Evolutionary conservation across 176 grass and related monocot genomes (phyloP), one percentile per base, ranked within the genome.

Genomic region (Oryza brachyantha): DNA sequence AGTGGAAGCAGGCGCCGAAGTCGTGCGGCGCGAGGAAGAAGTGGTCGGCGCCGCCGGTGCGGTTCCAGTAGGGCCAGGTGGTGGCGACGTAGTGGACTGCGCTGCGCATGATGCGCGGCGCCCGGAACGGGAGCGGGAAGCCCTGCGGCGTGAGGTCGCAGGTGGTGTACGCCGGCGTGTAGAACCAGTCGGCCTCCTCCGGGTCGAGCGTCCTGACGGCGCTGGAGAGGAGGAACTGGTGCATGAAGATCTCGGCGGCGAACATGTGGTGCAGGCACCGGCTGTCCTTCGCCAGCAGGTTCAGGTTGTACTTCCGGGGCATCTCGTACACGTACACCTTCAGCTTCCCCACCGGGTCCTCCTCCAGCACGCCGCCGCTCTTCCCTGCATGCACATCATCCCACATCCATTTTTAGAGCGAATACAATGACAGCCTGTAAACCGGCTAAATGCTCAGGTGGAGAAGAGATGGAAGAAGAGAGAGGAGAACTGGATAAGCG

Each of bases 211-310:
- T 92, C 58, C 90, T 83, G 55, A 92, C 83, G n/a, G 83, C 79
- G 67, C 90, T 92, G 4, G 70, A 34, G 5, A 89, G 79, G 48
- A 92, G 35, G 83, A 92, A 89, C 64, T 86, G 83, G 63, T 92
- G 90, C 90, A 89, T 89, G 83, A 92, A 92, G 84, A 92, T 86
- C 74, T 92, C 90, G 0, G 90, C 90, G 0, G 90, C 90, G 59
- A 92, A 92, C 90, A 92, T 92, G 83, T 92, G 86, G 45, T 39
- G 27, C 0, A 92, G 86, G 75, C 90, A 92, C 24, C 90, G 61
- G 72, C 13, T 59, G 72, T 92, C 90, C 86, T 86, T 92, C 5
- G 64, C 63, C 1, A 92, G 62, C 29, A 92, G 74, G 59, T 86
- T 80, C 24, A 57, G 48, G 83, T 89, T 92, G 90, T 92, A 92